Conservation (phyloP, 805 yeast genomes). For the Ogataea ramenticola region DNA sequence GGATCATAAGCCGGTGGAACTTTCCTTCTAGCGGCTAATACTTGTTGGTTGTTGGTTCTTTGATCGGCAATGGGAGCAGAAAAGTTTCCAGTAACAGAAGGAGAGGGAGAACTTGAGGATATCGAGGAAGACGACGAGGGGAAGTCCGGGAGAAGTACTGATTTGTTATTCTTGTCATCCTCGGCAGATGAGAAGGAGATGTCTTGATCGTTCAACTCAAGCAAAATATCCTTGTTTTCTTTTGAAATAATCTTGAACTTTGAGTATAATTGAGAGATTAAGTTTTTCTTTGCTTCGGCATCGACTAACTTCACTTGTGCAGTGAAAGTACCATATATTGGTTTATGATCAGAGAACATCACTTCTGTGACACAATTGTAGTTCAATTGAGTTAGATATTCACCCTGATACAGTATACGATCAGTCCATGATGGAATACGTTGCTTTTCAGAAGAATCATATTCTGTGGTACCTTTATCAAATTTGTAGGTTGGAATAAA, state of each 20-base stretch:
- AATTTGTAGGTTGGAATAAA: constrained; percentile 91
- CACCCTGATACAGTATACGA: constrained; percentile 64
- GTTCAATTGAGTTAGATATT: constrained; percentile 49
- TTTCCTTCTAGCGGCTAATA: constrained; percentile 10
- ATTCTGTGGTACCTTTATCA: constrained; percentile 72
- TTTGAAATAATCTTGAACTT: constrained; percentile 35
- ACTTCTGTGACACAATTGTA: constrained; percentile 61
- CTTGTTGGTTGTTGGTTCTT: constrained; percentile 2
- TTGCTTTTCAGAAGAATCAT: constrained; percentile 88
- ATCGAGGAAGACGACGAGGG: constrained; percentile 13
- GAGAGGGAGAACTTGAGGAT: constrained; percentile 9
- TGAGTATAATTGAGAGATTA: constrained; percentile 54
- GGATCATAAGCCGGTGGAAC: constrained; percentile 6
- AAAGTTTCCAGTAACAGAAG: no score
- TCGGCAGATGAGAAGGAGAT: neutral
- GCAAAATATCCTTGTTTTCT: constrained; percentile 8
- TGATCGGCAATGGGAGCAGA: no score
- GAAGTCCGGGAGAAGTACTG: constrained; percentile 1
- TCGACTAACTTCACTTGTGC: constrained; percentile 65
- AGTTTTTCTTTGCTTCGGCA: constrained; percentile 45
- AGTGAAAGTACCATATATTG: constrained; percentile 76
- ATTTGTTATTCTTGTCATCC: constrained; percentile 5
- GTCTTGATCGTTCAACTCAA: constrained; percentile 24
- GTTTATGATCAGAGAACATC: constrained; percentile 80
- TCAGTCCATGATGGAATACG: constrained; percentile 97